Percentiles rank a stretch among this genome's conserved stretches.
Evolutionary conservation across 2,329 filamentous ascomycete genomes (phyloP).

Genomic region (Botrytis pseudocinerea): DNA sequence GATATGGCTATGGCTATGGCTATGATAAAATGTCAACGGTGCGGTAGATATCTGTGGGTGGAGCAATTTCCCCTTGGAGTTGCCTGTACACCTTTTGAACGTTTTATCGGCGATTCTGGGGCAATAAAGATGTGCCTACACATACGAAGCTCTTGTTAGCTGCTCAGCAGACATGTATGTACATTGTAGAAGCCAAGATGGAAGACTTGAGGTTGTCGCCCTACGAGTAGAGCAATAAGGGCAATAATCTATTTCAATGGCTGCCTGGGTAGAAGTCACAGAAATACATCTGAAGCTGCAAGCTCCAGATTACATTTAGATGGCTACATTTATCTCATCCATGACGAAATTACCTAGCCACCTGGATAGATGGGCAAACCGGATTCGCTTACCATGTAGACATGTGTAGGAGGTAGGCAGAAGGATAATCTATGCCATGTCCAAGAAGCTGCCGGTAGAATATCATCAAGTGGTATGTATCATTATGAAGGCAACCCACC

Average conservation of each 20-base stretch:
- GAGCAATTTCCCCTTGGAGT: neutral
- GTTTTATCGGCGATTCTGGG: neutral
- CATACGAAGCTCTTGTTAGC: neutral
- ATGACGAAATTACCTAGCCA: neutral
- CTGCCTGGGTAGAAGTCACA: neutral
- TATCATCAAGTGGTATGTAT: neutral
- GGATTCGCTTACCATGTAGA: neutral
- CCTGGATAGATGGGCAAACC: neutral
- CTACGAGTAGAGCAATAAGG: no score
- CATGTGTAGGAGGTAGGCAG: neutral
- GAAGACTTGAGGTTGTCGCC: neutral
- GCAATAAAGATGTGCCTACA: neutral
- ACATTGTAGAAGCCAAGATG: neutral
- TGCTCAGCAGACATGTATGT: neutral
- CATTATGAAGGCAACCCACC: neutral
- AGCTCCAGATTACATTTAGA: neutral
- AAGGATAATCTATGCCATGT: neutral
- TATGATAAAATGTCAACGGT: neutral
- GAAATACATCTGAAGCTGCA: neutral
- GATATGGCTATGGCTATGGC: neutral
- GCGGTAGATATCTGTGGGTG: neutral
- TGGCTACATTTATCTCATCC: neutral
- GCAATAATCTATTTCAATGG: neutral
- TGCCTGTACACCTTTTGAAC: neutral
- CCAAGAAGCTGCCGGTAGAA: neutral